A percentile compares a stretch with the other conserved stretches of the same genome.
phyloP scores from a whole-genome alignment of 139 green algal genomes.

The Desmodesmus armatus region DNA sequence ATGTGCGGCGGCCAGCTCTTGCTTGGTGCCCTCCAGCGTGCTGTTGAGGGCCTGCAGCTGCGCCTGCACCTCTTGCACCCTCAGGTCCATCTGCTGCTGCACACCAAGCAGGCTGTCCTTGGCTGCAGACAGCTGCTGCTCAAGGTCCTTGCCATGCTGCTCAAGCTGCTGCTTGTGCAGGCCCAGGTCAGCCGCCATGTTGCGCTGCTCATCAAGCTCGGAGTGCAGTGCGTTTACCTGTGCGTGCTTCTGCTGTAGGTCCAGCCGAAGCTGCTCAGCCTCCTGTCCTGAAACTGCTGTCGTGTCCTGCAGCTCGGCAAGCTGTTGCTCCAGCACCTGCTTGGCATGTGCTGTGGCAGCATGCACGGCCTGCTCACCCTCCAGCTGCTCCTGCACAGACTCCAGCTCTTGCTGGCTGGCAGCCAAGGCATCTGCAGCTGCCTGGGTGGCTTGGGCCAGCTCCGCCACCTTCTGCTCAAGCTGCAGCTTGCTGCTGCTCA shows the following conservation, averaged over 20 bases:
- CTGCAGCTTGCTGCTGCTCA: background rate
- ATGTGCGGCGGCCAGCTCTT: conserved; percentile 16
- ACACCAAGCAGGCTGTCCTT: no score
- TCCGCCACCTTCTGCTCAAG: background rate
- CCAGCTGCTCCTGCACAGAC: background rate
- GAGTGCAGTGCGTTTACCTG: no score
- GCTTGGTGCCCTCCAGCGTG: background rate
- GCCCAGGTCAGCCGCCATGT: no score
- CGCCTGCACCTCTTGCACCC: background rate
- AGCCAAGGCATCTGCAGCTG: background rate
- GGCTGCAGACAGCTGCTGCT: no score
- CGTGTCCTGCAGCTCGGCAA: no score
- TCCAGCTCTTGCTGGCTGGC: background rate
- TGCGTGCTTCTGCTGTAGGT: background rate
- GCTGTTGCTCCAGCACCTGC: background rate
- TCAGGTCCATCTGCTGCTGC: background rate
- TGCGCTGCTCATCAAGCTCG: background rate
- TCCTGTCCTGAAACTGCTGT: background rate
- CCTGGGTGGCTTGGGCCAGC: background rate
- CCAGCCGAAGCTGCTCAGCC: background rate
- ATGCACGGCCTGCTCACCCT: background rate
- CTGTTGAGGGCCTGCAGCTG: background rate
- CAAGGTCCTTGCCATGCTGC: no score
- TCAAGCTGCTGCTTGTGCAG: no score
- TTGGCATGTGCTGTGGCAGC: background rate